Evolutionary conservation across 1,284 basidiomycete species (phyloP).

Genomic region (Rhodotorula sp.): DNA sequence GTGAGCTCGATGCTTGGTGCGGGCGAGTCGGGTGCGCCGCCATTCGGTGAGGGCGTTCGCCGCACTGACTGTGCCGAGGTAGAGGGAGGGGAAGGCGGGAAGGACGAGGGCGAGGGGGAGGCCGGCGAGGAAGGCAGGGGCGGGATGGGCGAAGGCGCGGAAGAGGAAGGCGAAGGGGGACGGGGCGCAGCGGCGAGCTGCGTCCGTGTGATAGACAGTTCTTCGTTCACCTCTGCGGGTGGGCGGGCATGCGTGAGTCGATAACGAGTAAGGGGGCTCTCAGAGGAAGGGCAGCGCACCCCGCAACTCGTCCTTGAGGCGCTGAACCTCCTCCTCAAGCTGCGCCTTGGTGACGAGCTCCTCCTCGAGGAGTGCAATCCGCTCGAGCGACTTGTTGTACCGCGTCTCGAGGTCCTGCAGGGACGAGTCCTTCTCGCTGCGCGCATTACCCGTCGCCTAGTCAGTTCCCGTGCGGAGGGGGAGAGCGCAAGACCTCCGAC

Average conservation of each 20-base stretch:
- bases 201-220: conserved; percentile 24
- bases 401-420: conserved; percentile 80
- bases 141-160: neutral
- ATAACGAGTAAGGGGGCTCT: neutral
- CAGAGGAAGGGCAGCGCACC: conserved; percentile 57
- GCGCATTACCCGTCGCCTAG: neutral
- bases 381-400: conserved; percentile 83
- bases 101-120: neutral
- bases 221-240: conserved; percentile 31
- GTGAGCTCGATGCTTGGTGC: conserved; percentile 17
- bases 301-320: conserved; percentile 88
- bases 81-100: neutral
- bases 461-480: neutral
- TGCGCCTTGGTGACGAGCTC: conserved; percentile 89
- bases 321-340: conserved; percentile 87
- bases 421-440: conserved; percentile 52
- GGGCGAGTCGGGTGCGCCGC: neutral
- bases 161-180: neutral
- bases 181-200: neutral
- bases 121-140: neutral
- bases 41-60: conserved; percentile 8
- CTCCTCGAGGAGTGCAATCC: conserved; percentile 95
- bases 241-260: neutral
- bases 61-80: neutral
- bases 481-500: neutral